Conservation (phyloP, 345 rosid species). For the Dipteronia dyeriana region DNA sequence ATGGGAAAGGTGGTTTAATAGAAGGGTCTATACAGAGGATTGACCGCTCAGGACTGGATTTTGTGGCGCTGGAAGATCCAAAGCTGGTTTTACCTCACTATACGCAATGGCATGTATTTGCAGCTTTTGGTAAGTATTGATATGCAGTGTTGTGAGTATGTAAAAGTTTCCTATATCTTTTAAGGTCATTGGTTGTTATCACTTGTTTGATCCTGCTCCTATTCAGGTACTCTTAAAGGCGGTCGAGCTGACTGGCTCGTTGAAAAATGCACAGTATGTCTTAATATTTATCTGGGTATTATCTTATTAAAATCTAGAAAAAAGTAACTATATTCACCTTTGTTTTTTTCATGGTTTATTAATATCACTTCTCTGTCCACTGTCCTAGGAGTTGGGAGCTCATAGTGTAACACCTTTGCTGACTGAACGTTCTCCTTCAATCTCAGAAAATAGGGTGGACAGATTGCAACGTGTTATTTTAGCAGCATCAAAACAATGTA, state of each 20-base stretch:
- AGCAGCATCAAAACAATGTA: constrained; percentile 91
- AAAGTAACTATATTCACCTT: neutral
- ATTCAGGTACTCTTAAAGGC: constrained; percentile 79
- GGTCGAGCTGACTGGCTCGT: constrained; percentile 97
- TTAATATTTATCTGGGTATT: neutral
- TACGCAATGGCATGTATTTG: constrained; percentile 75
- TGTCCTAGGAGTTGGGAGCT: constrained; percentile 79
- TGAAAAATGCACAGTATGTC: constrained; percentile 88
- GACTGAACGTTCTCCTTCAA: constrained; percentile 66
- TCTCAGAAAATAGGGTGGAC: constrained; percentile 77
- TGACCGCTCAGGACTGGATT: constrained; percentile 64
- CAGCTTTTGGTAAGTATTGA: constrained; percentile 77
- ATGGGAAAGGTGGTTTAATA: constrained; percentile 82
- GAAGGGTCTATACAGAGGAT: constrained; percentile 63
- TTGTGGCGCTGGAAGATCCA: constrained; percentile 66
- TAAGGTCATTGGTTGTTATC: neutral
- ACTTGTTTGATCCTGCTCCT: constrained; percentile 17
- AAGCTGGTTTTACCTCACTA: constrained; percentile 48
- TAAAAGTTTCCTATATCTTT: neutral
- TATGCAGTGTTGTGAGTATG: neutral
- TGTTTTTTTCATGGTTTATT: constrained; percentile 3
- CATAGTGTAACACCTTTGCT: constrained; percentile 79
- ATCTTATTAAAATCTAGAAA: neutral
- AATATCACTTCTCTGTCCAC: constrained; percentile 10
- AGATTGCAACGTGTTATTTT: constrained; percentile 75